Percentiles rank a stretch among this genome's conserved stretches.
phyloP scores from a whole-genome alignment of 2,329 filamentous ascomycete species.

The Metarhizium robertsii region DNA sequence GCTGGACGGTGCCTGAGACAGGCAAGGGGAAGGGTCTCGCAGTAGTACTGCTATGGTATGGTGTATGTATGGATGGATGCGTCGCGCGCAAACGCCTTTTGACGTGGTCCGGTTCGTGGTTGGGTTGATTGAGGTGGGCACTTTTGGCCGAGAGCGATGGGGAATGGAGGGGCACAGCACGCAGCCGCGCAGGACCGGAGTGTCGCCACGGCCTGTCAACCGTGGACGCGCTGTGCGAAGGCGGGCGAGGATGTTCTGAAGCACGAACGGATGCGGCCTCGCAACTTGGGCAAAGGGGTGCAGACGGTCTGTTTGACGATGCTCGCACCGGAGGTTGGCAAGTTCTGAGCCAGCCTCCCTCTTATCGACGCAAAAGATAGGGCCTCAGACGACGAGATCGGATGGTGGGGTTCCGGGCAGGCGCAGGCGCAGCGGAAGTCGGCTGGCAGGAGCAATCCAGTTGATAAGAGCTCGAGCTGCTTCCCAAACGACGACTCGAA shows the following conservation, averaged over 20 bases:
- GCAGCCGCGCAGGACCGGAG: not conserved
- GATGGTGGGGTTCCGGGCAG: not conserved
- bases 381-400: not conserved
- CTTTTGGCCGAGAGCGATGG: slow-evolving; percentile 1
- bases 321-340: not conserved
- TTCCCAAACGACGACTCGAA: too few species aligned
- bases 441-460: too few species aligned
- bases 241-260: too few species aligned
- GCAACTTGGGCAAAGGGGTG: too few species aligned
- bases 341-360: not conserved
- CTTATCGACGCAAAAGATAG: not conserved
- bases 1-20: not conserved
- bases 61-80: not conserved
- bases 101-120: not conserved
- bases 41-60: too few species aligned
- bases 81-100: not conserved
- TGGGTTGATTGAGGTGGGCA: not conserved
- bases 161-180: not conserved
- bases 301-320: too few species aligned
- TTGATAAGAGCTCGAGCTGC: too few species aligned
- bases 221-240: too few species aligned
- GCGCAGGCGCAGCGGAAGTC: too few species aligned
- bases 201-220: not conserved
- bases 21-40: too few species aligned
- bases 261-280: too few species aligned